Base-by-base conservation (phyloP, 2,329 filamentous ascomycete species). In the Cladosporium sp. region DNA sequence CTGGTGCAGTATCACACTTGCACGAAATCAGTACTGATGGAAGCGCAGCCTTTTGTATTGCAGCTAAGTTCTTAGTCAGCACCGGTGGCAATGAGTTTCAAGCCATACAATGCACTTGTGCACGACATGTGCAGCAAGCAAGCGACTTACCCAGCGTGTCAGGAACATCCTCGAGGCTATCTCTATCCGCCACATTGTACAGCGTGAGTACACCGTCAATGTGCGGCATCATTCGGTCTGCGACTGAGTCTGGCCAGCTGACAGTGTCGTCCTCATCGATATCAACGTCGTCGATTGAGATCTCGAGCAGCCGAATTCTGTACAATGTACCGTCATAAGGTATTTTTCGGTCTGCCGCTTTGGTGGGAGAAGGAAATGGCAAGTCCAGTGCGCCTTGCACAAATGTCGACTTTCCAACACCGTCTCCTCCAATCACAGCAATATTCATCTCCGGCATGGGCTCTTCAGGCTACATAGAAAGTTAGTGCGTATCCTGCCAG, bases 151-250 rank as follows among this genome's bases (percentile, higher is more conserved):
- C 86, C 71, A 96, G 79, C 62, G 90, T 85, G 66, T 88, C 84
- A 40, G 89, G 87, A 57, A 96, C 80, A 61, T 88, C 84, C 60
- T 82, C 81, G 66, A 96, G 84, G 71, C 87, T 93, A 61, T 87
- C 84, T 66, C 85, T 82, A 71, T 89, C 88, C 73, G 86, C 89
- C 45, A 95, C 88, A 80, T 97, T 90, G 79, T 96, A 96, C 51
- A 97, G 78, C 60, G 93, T 84, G 66, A 97, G 77, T 47, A 89
- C 91, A 19, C 89, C 93, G 69, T 97, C 90, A 68, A 96, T 83
- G 40, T 82, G 83, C 51, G 91, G 90, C 60, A 90, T 81, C 61
- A 87, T 83, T 63, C 86, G 81, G 60, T 90, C 89, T 69, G 88
- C 77, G 42, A 80, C 71, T 20, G 73, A 75, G 36, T 77, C 75